Conservation (phyloP, 1,284 basidiomycete genomes). For the Ceratobasidium theobromae region DNA sequence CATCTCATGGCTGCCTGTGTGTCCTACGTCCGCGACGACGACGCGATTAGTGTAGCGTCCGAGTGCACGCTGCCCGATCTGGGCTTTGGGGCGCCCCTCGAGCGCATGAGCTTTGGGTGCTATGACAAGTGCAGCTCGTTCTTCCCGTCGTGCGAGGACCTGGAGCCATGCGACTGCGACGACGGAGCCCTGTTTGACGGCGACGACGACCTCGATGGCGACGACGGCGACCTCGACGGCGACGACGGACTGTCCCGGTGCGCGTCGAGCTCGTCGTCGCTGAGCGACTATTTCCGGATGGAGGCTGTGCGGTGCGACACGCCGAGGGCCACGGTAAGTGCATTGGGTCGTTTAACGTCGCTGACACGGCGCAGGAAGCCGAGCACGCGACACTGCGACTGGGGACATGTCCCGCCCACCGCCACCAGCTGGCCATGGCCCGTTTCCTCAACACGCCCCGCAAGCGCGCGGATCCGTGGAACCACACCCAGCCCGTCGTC, state of each 20-base stretch:
- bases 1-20: too few species aligned
- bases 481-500: conserved; percentile 33
- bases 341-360: background rate
- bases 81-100: conserved; percentile 33
- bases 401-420: conserved; percentile 18
- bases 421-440: conserved; percentile 30
- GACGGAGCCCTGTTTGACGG: background rate
- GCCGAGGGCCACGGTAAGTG: conserved; percentile 1
- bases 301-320: conserved; percentile 25
- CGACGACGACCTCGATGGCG: background rate
- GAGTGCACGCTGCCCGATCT: conserved; percentile 33
- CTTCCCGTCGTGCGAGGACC: conserved; percentile 12
- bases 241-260: conserved; percentile 15
- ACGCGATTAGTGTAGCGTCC: conserved; percentile 30
- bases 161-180: conserved; percentile 19
- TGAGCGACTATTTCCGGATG: conserved; percentile 22
- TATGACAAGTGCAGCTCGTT: conserved; percentile 13
- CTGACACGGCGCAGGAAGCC: too few species aligned
- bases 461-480: conserved; percentile 34
- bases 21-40: conserved; percentile 28
- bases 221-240: background rate
- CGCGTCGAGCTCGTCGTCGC: conserved; percentile 22
- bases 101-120: conserved; percentile 30
- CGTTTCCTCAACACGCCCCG: conserved; percentile 32
- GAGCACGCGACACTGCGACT: background rate